Conservation (phyloP, 2,329 filamentous ascomycete species). For the Fusarium floridanum region DNA sequence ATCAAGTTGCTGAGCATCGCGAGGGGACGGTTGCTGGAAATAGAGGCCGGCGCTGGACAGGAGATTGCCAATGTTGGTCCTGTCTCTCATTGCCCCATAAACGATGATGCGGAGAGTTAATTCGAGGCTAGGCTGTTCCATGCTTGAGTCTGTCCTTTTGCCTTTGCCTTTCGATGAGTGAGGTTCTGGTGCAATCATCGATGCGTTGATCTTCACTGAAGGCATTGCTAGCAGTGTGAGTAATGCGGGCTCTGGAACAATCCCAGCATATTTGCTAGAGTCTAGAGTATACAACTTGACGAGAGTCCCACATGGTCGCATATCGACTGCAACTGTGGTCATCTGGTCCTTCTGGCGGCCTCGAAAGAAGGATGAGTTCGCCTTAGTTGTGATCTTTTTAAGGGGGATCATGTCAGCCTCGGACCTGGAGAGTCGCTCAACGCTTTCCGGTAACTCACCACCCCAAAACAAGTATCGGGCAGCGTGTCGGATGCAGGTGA, state of each 20-base stretch:
- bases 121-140: too few relatives aligned
- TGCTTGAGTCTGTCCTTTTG: background rate
- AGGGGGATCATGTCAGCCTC: background rate
- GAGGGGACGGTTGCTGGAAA: background rate
- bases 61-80: background rate
- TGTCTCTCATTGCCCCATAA: accelerated
- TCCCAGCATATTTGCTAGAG: background rate
- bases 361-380: background rate
- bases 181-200: background rate
- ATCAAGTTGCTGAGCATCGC: background rate
- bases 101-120: background rate
- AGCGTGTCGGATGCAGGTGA: background rate
- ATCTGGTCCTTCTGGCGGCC: background rate
- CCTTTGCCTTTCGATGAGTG: background rate
- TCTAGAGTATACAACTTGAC: background rate
- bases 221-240: background rate
- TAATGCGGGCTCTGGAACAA: accelerated
- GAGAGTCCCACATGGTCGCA: background rate
- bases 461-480: background rate
- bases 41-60: background rate
- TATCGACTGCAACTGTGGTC: background rate
- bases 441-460: background rate
- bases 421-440: background rate
- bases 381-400: background rate
- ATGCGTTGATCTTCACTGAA: background rate